A percentile compares a stretch with the other conserved stretches of the same genome.
These are phyloP conservation scores for Melanopsichium pennsylvanicum DNA, from an alignment of 1,284 basidiomycete species.

Conservation along the genomic window DNA sequence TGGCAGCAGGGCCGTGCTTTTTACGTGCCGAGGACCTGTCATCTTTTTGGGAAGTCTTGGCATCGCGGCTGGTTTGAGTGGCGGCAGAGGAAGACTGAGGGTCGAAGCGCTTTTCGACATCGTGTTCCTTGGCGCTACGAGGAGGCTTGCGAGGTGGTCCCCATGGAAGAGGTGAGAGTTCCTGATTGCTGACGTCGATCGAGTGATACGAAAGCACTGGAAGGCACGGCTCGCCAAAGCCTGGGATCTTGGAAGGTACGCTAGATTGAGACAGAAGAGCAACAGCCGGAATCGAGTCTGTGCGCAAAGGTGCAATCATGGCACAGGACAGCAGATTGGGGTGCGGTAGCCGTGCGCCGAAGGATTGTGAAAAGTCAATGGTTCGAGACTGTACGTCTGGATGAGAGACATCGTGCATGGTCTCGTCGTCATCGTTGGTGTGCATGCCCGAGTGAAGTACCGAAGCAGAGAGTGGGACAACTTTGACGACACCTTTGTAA, in stretches of 20 bases:
- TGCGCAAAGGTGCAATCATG: slow-evolving; percentile 30
- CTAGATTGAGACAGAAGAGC: slow-evolving; percentile 60
- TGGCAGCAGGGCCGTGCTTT: slow-evolving; percentile 51
- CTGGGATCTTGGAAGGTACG: slow-evolving; percentile 43
- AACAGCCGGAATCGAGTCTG: slow-evolving; percentile 16
- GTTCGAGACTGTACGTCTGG: not conserved
- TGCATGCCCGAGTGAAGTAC: not conserved
- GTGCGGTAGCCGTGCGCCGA: slow-evolving; percentile 51
- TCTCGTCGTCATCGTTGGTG: slow-evolving; percentile 10
- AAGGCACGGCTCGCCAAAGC: slow-evolving; percentile 54
- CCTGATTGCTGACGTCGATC: slow-evolving; percentile 34
- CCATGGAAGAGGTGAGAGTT: slow-evolving; percentile 55
- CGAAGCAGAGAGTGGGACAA: slow-evolving; percentile 27
- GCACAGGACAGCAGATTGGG: slow-evolving; percentile 47
- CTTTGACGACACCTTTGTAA: slow-evolving; percentile 47
- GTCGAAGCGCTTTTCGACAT: slow-evolving; percentile 10
- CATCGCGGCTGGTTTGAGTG: slow-evolving; percentile 17
- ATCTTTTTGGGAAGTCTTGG: slow-evolving; percentile 10
- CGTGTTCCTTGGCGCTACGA: slow-evolving; percentile 12
- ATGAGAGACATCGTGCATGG: slow-evolving; percentile 17
- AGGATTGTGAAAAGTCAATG: slow-evolving; percentile 22
- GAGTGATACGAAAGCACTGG: slow-evolving; percentile 63
- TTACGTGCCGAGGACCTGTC: slow-evolving; percentile 24
- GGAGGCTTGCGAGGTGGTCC: slow-evolving; percentile 42
- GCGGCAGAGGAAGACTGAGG: slow-evolving; percentile 23